Evolutionary conservation across 129 eudicot genomes (phyloP), one percentile per base, ranked within the genome.

Genomic region (Centella asiatica): DNA sequence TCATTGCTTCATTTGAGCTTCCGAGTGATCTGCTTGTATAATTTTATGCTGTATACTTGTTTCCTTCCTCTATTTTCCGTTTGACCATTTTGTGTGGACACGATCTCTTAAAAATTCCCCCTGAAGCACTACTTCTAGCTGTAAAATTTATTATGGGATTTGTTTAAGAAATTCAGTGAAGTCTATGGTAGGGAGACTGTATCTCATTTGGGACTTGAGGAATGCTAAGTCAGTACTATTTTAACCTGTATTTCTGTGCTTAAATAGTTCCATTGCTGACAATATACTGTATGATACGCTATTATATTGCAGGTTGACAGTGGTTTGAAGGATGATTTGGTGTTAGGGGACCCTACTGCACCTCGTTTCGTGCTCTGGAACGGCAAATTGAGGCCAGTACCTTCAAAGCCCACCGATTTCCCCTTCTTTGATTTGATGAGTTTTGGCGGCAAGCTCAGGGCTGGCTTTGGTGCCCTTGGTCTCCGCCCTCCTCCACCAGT

Each of bases 391-490:
- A 86, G 89, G 78, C 89, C 97, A 7, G 95, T 90, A 19, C 97
- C 97, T 19, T 78, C 95, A 45, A 83, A 79, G 67, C 95, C 67
- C 51, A 59, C 81, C n/a, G 97, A 90, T 66, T 31, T 90, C 39
- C 95, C 95, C 40, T 78, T 86, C 79, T 90, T 90, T 73, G 94
- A 90, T 55, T 77, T 90, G 71, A 81, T 90, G 97, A 90, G 94
- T 66, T 66, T 90, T 58, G 70, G 77, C 53, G 97, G 95, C n/a
- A 90, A 90, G 74, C 76, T 90, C 60, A 83, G 97, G 72, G 97
- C 97, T 42, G 97, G 93, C 60, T 82, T 90, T 70, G 97, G 97
- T 59, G 97, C 97, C 39, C 76, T 90, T 47, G 97, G 97, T 37
- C 47, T 90, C 32, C 93, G 97, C 31, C 94, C 95, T 51, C 62